Base-by-base conservation (phyloP, 352 stramenopile genomes). In the Poterioochromonas sp. region DNA sequence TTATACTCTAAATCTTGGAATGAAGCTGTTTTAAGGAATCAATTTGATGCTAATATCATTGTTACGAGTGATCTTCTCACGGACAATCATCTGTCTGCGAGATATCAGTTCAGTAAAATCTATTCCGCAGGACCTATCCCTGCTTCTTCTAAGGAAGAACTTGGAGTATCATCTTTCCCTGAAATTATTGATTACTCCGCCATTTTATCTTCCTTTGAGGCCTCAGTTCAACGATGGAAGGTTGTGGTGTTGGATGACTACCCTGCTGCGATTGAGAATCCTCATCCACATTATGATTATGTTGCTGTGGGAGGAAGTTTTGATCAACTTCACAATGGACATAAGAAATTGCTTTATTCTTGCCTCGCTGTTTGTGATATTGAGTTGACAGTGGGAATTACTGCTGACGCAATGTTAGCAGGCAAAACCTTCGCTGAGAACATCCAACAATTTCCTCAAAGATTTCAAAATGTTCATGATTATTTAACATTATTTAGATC, bases 291-390 rank as follows among this genome's bases (percentile, higher is more conserved):
- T 8, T 74, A 58, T 39, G 41, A 74, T 1, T 15, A 74, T 40
- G 65, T 85, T 22, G 82, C 81, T 32, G 71, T 94, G 20, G 89
- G 89, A 44, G 90, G 90, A 44, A 95, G 89, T 40, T 95, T 95
- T 79, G 90, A 95, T 80, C 87, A 92, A 68, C 84, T 95, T 39
- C 90, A 95, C 83, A 93, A 93, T 69, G 90, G 90, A 26, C 90
- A 95, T 85, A 93, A 92, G 82, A 93, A 94, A 78, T 79, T 95
- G 29, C 83, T 95, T 35, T 91, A 87, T 32, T 78, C 92, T 26
- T 90, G 89, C 0, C 86, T 84, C 3, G 84, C 83, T 76, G 84
- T 92, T 74, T 90, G 86, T 49, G 78, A 64, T 18, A 76, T 77
- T 32, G 64, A 40, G 0, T 82, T 93, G 54, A 76, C 92, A 26